Base-by-base conservation (phyloP, 2,329 filamentous ascomycete species). In the Calonectria henricotiae region DNA sequence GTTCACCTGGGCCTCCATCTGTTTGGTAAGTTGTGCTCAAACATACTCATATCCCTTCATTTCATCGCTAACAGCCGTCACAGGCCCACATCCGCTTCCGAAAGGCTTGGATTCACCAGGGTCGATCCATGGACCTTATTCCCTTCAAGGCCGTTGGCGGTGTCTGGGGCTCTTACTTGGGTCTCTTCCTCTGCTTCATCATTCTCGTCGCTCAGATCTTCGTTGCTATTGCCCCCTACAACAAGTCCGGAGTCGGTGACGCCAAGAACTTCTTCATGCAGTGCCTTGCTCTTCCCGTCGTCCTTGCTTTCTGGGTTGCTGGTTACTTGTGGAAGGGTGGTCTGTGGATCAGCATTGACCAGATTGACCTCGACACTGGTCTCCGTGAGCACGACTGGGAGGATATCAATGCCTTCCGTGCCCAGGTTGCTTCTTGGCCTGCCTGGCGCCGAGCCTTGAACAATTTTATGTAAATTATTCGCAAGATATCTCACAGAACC, bases 361-460 rank as follows among this genome's bases (percentile, higher is more conserved):
- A 93, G 74, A 92, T 94, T 68, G 91, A 93, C 74, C 86, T 93
- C 65, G 91, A 93, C 77, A 87, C 86, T 32, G 91, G 91, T 71
- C 87, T 91, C 44, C 86, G 91, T 69, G 87, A 89, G 80, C 85
- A 92, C 62, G 87, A 92, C 78, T 92, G 89, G 89, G 89, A 91
- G 7, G 80, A 81, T 17, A 89, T 91, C 79, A 86, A 90, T 76
- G 85, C 82, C n/a, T 83, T 87, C 75, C 85, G 85, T 41, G 86
- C 82, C 27, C 78, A 83, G 78, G 80, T 88, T 30, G 86, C 85
- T 15, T 64, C 80, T 2, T 86, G 83, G 83, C 88, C 89, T 3
- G 77, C 81, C 12, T 90, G 87, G 87, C 82, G 81, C 65, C 77
- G 81, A 3, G 12, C 70, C 2, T 35, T 80, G 4, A 64, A 82